Base-by-base conservation (phyloP, 305 asterid species). In the Fraxinus sp. region DNA sequence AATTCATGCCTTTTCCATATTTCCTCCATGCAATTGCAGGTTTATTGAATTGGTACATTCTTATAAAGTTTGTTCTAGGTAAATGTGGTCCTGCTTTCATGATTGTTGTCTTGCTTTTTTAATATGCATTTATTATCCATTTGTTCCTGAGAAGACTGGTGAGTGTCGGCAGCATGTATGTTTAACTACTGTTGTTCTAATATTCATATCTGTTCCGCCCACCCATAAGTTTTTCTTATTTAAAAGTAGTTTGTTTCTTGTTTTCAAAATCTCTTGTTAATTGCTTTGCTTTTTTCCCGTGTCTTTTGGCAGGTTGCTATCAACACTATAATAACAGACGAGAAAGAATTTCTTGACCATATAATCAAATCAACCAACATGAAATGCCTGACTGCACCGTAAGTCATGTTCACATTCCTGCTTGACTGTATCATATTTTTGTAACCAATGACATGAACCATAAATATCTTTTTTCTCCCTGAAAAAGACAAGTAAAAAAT, bases 331-430 rank as follows among this genome's bases (percentile, higher is more conserved):
- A 93, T 96, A 78, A 91, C 93, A 81, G 92, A 84, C 59, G 99
- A 94, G 87, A 96, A 92, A 86, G 98, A 96, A 81, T 94, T 96
- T 79, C 97, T 96, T 32, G 94, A 90, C 76, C 98, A 96, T 84
- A 94, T 96, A 33, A 92, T 96, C 79, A 93, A 86, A 79, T 93
- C 99, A 13, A 94, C 99, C 88, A 96, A 96, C 89, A 93, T 96
- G 99, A 93, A 88, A 88, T 96, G 99, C 91, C 90, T 96, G 83
- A 94, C 99, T 74, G 97, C 95, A 6, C 87, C 18, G 99, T 95
- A 86, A 90, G 98, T 88, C 78, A 41, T 81, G 24, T 71, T 74
- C 59, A 64, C 46, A 75, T 24, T 81, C 76, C 75, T 64, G 6
- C 49, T 55, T 79, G 36, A 59, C 28, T 66, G 33, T 59, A 13